Percentiles rank a stretch among this genome's conserved stretches.
Evolutionary conservation across 768 basidiomycete species (phyloP).

Genomic region (Cystobasidium tubakii): DNA sequence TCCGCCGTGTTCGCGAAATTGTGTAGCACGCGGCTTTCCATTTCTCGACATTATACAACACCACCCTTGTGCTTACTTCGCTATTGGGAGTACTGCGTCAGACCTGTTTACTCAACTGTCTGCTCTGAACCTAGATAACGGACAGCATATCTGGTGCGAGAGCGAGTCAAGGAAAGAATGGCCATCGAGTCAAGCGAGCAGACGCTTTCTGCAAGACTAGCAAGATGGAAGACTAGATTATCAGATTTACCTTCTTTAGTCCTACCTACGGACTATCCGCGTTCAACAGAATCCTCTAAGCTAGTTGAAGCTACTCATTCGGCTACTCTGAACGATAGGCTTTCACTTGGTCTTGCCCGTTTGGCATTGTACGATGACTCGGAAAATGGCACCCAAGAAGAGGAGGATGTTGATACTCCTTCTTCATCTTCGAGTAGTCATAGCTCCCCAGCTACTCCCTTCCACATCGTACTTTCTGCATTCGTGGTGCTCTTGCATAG

Average conservation of each 20-base stretch:
- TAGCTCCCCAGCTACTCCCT: conserved; percentile 61
- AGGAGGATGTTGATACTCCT: conserved; percentile 51
- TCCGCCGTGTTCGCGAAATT: conserved; percentile 1
- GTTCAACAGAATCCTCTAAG: conserved; percentile 62
- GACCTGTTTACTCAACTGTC: no score
- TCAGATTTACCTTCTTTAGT: conserved; percentile 81
- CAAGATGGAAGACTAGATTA: conserved; percentile 54
- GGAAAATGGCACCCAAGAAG: conserved; percentile 54
- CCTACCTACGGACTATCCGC: conserved; percentile 90
- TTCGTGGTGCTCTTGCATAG: conserved; percentile 85
- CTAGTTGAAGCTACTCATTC: conserved; percentile 77
- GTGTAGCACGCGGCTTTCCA: not conserved
- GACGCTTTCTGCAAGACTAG: conserved; percentile 42
- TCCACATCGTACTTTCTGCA: conserved; percentile 84
- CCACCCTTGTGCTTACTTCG: no score
- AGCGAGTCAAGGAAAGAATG: not conserved
- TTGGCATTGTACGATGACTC: conserved; percentile 54
- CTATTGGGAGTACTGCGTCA: no score
- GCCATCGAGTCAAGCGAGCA: conserved; percentile 7
- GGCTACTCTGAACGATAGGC: conserved; percentile 63
- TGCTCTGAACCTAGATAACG: no score
- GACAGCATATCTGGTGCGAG: no score
- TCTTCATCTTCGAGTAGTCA: not conserved
- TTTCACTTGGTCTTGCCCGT: conserved; percentile 60
- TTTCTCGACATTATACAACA: not conserved